Base-by-base conservation (phyloP, 768 basidiomycete genomes). In the Tulasnella sp. region DNA sequence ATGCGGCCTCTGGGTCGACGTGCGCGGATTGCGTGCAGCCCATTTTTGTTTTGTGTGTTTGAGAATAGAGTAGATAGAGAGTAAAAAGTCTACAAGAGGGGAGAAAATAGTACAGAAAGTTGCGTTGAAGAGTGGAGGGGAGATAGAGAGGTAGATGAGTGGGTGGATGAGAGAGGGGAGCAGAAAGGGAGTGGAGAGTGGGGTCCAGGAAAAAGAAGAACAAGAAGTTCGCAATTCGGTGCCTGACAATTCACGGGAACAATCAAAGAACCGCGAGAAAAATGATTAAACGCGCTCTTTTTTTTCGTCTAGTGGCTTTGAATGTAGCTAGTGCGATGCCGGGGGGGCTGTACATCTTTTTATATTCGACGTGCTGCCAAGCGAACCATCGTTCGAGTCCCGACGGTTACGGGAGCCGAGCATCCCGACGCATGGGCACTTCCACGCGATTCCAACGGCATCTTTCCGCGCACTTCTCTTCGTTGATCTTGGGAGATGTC, bases 1-100 rank as follows among this genome's bases (percentile, higher is more conserved):
- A 91, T 84, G 91, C 92, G 74, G 92, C 92, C 86, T 92, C 92
- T 82, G 90, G 91, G 83, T 93, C 91, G 81, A 91, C 85, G 78
- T 48, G 23, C 32, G 75, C 35, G 26, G 79, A 81, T 74, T 79
- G 74, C 20, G 71, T 55, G 77, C 81, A 81, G 51, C 81, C 81
- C 81, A 81, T 81, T 26, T 55, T 78, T n/a, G 7, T 9, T 48
- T 2, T 29, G 16, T 32, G n/a, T 40, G 70, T 35, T 18, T 40
- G 42, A 44, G 46, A 48, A 35, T 9, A 74, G 73, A 1, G 3
- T 23, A 74, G 73, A 48, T 13, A 9, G n/a, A 1, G 44, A 5
- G 20, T 6, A 26, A 69, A 73, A 46, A 40, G 69, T 40, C 35
- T 70, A 44, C 32, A 40, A 74, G 73, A 74, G 73, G 13, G 42